Conservation (phyloP, 805 yeast species). For the Hanseniaspora guilliermondii region DNA sequence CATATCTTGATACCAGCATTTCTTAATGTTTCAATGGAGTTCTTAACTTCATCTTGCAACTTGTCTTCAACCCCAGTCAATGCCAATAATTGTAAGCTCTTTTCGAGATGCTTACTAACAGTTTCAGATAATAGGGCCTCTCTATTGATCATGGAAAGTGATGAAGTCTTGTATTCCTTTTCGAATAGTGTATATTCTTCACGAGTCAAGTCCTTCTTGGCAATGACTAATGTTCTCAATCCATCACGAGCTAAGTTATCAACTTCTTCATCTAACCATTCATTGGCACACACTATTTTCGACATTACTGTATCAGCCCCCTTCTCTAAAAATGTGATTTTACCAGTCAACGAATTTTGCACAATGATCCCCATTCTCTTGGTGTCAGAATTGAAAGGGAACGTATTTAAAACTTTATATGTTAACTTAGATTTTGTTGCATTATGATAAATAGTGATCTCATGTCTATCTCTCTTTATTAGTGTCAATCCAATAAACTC, state of each 20-base stretch:
- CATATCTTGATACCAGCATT: slow-evolving; percentile 96
- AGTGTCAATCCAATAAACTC: slow-evolving; percentile 74
- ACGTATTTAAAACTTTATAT: slow-evolving; percentile 64
- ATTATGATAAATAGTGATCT: slow-evolving; percentile 55
- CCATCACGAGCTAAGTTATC: slow-evolving; percentile 98
- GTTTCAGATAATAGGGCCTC: slow-evolving; percentile 62
- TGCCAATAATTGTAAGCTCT: slow-evolving; percentile 74
- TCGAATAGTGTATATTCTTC: slow-evolving; percentile 51
- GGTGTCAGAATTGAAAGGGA: slow-evolving; percentile 92
- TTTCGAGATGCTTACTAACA: slow-evolving; percentile 59
- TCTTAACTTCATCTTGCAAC: slow-evolving; percentile 78
- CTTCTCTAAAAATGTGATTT: slow-evolving; percentile 73
- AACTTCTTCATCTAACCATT: slow-evolving; percentile 97
- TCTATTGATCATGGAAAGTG: slow-evolving; percentile 65
- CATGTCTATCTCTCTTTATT: slow-evolving; percentile 67
- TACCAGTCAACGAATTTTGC: slow-evolving; percentile 32
- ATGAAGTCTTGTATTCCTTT: slow-evolving; percentile 55
- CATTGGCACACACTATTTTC: slow-evolving; percentile 67
- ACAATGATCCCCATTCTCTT: slow-evolving; percentile 92
- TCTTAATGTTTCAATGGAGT: slow-evolving; percentile 79
- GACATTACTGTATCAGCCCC: slow-evolving; percentile 97
- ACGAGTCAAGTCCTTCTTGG: slow-evolving; percentile 55
- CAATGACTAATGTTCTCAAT: slow-evolving; percentile 83
- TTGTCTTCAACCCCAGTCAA: slow-evolving; percentile 96
- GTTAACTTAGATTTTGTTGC: slow-evolving; percentile 39